phyloP scores from a whole-genome alignment of 2,329 filamentous ascomycete genomes.

The Aureobasidium musti region DNA sequence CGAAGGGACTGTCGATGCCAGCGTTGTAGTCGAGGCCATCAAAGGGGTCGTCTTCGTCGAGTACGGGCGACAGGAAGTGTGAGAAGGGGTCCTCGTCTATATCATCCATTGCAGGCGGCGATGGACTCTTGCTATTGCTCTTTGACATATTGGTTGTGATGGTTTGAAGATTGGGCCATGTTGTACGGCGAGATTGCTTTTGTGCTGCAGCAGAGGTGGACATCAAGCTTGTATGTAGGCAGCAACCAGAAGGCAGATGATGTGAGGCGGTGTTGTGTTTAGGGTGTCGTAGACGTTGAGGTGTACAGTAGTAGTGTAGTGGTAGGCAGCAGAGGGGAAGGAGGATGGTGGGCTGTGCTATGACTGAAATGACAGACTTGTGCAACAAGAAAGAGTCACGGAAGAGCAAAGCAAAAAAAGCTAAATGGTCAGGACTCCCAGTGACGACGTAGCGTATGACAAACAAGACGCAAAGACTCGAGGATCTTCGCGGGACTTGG shows the following conservation, averaged over 20 bases:
- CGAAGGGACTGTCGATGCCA: slow-evolving; percentile 39
- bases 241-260: slow-evolving; percentile 18
- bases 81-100: slow-evolving; percentile 49
- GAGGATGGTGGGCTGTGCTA: slow-evolving; percentile 22
- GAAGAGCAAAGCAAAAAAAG: neutral
- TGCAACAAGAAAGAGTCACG: slow-evolving; percentile 9
- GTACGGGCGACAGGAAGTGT: slow-evolving; percentile 47
- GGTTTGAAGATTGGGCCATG: slow-evolving; percentile 32
- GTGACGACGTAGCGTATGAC: slow-evolving; percentile 15
- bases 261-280: slow-evolving; percentile 6
- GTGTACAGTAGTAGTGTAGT: slow-evolving; percentile 13
- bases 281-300: slow-evolving; percentile 17
- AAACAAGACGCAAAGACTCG: slow-evolving; percentile 12
- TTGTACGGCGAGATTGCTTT: slow-evolving; percentile 30
- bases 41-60: slow-evolving; percentile 47
- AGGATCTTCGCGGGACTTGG: slow-evolving; percentile 10
- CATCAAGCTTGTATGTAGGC: slow-evolving; percentile 29
- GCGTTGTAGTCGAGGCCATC: slow-evolving; percentile 43
- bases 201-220: slow-evolving; percentile 29
- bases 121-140: slow-evolving; percentile 16
- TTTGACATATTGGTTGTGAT: slow-evolving; percentile 30
- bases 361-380: slow-evolving; percentile 28
- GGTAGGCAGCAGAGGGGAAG: slow-evolving; percentile 11
- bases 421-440: slow-evolving; percentile 24
- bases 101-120: slow-evolving; percentile 35